Conservation (phyloP, 495 filamentous ascomycete species). For the Xylaria venustula region DNA sequence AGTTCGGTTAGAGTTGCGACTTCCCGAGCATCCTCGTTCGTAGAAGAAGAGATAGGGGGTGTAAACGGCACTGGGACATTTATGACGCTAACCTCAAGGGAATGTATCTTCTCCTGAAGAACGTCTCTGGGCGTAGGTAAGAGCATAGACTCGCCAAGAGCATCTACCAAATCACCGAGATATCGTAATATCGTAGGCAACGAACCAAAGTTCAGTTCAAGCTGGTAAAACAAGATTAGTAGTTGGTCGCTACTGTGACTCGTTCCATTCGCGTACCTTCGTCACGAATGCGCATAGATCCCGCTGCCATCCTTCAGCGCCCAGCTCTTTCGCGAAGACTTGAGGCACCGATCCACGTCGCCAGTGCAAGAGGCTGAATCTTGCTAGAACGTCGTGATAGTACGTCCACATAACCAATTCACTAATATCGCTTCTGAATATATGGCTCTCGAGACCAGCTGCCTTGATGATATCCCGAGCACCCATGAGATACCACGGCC, state of each 20-base stretch:
- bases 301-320: constrained; percentile 1
- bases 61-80: constrained; percentile 14
- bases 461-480: constrained; percentile 18
- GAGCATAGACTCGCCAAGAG: background rate
- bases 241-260: background rate
- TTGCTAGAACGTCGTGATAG: constrained; percentile 36
- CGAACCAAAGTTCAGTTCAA: background rate
- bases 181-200: background rate
- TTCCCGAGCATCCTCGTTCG: background rate
- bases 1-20: constrained; percentile 22
- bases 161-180: background rate
- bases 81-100: constrained; percentile 21
- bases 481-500: constrained; percentile 26
- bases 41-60: background rate
- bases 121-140: background rate
- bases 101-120: constrained; percentile 2
- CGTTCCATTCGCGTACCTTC: background rate
- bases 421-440: constrained; percentile 17
- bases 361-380: constrained; percentile 36
- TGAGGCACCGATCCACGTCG: background rate
- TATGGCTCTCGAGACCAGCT: constrained; percentile 20
- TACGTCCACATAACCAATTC: constrained; percentile 35
- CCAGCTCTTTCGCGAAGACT: background rate
- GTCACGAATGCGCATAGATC: constrained; percentile 1
- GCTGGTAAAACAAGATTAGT: background rate